Evolutionary conservation across 805 yeast species (phyloP), one percentile per base, ranked within the genome.

Genomic region (Cyberlindnera euphorbiae): DNA sequence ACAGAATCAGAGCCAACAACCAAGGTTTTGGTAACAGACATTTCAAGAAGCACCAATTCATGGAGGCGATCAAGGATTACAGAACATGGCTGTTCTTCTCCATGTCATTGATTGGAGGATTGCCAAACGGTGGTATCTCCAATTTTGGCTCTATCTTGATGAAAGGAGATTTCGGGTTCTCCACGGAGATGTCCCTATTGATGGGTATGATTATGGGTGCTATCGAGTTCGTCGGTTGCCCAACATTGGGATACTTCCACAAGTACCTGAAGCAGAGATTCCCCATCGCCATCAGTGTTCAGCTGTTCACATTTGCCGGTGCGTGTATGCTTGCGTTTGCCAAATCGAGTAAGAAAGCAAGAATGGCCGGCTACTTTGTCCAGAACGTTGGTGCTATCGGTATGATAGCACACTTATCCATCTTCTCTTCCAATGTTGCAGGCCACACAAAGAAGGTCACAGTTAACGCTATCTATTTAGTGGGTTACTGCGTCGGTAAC

Each of bases 371-470:
- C 4, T 49, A 48, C 17, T 46, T 39, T 36, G 32, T 72, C 24
- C 51, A 49, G 36, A 52, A 59, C n/a, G 54, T 66, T 22, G 48
- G 55, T 14, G 67, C 64, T 12, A 56, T 64, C 2, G 53, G 65
- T 12, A 56, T 58, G 44, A 58, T 58, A 27, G 57, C 64, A 41
- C 53, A 57, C 19, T 38, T 56, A 6, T 55, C 66, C 2, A 44
- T 56, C 26, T 53, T 65, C 30, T 52, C 63, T 17, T 61, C 73
- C 5, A 69, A 82, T 55, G 69, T 78, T 25, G 77, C 87, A 1
- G 93, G 93, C 8, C 72, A 75, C 42, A 79, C 89, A n/a, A 84
- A 84, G 57, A 77, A 80, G 47, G 65, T 77, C 44, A 67, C 75
- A 4, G 67, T 75, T 21, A 73, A 75, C 36, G 78, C 80, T 8